A percentile compares a stretch with the other conserved stretches of the same genome.
Conservation (phyloP, 345 rosid genomes). For the Linum lewisii region DNA sequence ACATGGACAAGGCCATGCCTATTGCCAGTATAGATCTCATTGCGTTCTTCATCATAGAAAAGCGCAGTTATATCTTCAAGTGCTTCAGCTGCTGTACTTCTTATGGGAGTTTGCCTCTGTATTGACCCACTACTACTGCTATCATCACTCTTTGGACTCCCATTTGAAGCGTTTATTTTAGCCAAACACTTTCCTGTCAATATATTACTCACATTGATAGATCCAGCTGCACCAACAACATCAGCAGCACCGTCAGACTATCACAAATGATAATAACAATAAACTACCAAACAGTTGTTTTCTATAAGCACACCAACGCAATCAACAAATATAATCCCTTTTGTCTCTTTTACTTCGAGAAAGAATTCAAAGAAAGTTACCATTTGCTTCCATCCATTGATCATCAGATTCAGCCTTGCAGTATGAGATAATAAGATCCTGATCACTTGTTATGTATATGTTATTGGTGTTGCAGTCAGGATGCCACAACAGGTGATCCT, state of each 20-base stretch:
- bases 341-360: not conserved
- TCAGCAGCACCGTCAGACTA: not conserved
- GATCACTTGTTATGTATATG: constrained; percentile 92
- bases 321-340: too few species aligned
- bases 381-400: constrained; percentile 80
- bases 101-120: constrained; percentile 19
- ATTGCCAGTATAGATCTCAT: constrained; percentile 89
- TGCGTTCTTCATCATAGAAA: constrained; percentile 86
- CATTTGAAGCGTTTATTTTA: constrained; percentile 58
- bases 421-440: constrained; percentile 93
- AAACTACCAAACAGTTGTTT: not conserved
- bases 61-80: constrained; percentile 88
- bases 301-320: too few species aligned
- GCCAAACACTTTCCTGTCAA: constrained; percentile 94
- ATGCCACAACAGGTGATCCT: constrained; percentile 93
- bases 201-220: constrained; percentile 85
- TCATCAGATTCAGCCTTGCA: constrained; percentile 94
- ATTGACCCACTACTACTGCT: constrained; percentile 30
- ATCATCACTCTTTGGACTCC: constrained; percentile 35
- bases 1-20: constrained; percentile 75
- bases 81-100: constrained; percentile 64
- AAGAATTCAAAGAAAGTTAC: constrained; percentile 29
- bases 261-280: not conserved
- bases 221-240: constrained; percentile 53
- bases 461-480: constrained; percentile 96